Evolutionary conservation across 179 eudicot genomes (phyloP).

Genomic region (Spinacia oleracea): DNA sequence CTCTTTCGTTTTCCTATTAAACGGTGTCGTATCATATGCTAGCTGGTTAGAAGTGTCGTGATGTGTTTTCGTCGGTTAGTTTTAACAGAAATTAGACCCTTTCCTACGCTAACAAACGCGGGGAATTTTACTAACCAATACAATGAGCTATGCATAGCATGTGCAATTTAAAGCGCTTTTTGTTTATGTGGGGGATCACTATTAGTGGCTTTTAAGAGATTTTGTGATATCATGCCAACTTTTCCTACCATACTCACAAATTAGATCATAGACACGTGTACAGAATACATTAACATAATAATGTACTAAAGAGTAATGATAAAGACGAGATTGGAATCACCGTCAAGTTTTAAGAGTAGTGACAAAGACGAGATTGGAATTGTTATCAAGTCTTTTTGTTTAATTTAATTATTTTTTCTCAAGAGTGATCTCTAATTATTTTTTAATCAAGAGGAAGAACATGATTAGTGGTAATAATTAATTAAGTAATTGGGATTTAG

Average conservation of each 20-base stretch:
- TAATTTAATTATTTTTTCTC: too few species aligned
- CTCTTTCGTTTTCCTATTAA: not conserved
- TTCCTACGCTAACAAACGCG: slow-evolving; percentile 17
- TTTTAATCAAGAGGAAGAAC: not conserved
- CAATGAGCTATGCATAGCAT: not conserved
- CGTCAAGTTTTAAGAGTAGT: too few species aligned
- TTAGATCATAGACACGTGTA: too few species aligned
- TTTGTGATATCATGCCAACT: not conserved
- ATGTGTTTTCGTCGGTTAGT: not conserved
- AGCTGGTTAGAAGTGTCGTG: slow-evolving; percentile 10
- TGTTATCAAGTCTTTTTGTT: too few species aligned
- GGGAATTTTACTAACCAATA: not conserved
- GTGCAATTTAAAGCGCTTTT: slow-evolving; percentile 6
- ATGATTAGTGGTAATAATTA: not conserved
- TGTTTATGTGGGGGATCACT: not conserved
- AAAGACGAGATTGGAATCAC: too few species aligned
- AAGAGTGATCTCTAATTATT: too few species aligned
- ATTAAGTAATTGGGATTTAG: not conserved
- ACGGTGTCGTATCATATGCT: too few species aligned
- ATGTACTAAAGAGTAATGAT: too few species aligned
- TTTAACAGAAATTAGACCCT: not conserved
- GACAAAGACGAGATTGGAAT: too few species aligned
- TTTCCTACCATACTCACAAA: too few species aligned
- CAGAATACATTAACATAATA: too few species aligned
- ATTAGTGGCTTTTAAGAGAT: not conserved